Evolutionary conservation across 345 rosid genomes (phyloP), one percentile per base, ranked within the genome.

Genomic region (Linum lewisii): DNA sequence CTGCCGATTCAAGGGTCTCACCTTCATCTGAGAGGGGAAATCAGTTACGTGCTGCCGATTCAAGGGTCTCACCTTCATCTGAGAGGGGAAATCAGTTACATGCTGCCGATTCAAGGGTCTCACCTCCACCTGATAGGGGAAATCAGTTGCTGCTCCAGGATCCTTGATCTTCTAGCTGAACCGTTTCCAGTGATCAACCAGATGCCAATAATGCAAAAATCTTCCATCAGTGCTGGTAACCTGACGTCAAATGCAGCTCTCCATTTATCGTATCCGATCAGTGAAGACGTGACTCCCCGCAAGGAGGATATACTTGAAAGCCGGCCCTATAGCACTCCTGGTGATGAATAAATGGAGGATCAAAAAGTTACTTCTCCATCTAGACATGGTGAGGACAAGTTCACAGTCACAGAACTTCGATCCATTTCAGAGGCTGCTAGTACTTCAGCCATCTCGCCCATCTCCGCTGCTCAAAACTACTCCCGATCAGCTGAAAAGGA

Each of bases 371-470:
- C 66, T 53, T 77, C 81, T 49, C 54, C 72, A 24, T 62, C 75
- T 37, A 65, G 74, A 58, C 34, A 3, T 29, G 80, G 77, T 55
- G 80, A 89, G 68, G 95, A 87, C 59, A 89, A 78, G 72, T 85
- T 79, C 60, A 85, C 85, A 61, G 85, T 79, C 44, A 77, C 76
- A 69, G 99, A 85, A 67, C 79, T 69, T 47, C 58, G 79, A 26
- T 82, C 90, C 21, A 75, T 73, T 61, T 63, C 71, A 8, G 85
- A 81, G 61, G 64, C 74, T 54, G 18, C 62, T 29, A 3, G 34
- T 44, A 65, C 81, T 63, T 62, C 75, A 21, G 26, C 26, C 58
- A 36, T 79, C 14, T 77, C 77, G 37, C 70, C 76, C 9, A 50
- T 47, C 56, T 74, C 72, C 36, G 60, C 79, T 22, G 57, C 67